Base-by-base conservation (phyloP, 2,329 filamentous ascomycete genomes). In the Lojkania enalia region DNA sequence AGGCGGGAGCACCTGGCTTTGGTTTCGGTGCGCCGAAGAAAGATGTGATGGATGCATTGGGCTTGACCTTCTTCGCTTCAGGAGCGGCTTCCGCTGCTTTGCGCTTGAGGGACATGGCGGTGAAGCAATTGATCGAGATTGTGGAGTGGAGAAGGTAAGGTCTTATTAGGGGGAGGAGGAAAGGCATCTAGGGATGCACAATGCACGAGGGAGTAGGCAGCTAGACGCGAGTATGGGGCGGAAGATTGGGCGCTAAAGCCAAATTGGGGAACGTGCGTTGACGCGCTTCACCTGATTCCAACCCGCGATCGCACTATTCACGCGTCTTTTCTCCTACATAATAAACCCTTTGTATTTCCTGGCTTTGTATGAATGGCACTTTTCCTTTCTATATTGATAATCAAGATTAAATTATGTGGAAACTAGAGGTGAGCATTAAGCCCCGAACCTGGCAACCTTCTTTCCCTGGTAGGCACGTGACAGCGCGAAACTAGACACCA, bases 1-100 rank as follows among this genome's bases (percentile, higher is more conserved):
- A 45, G 20, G 58, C 52, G 11, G 63, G 55, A 15, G 49, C 42
- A 29, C 44, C 35, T 15, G 58, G 53, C 47, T 71, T 63, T 41
- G 64, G 52, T 45, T 66, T 70, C 4, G 90, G 84, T 14, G 81
- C 77, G 12, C 83, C 81, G 63, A 99, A 97, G 78, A 97, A 97
- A 13, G 90, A 88, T 20, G 86, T 91, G 64, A 99, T 95, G 73
- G 79, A 90, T 51, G 78, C 83, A 63, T 94, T 86, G 41, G 80
- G 60, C 54, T 78, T 78, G 27, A 75, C 64, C 58, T 78, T 78
- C 58, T 78, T 78, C 23, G 71, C 70, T 14, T 74, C 71, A 11
- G 73, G 70, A 13, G 70, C 65, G 18, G 70, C 71, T 27, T 74
- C 71, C 42, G 67, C 69, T 23, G 76, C 74, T 63, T 78, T 78